phyloP scores from a whole-genome alignment of 2,329 filamentous ascomycete genomes.

The Elsinoe ampelina region DNA sequence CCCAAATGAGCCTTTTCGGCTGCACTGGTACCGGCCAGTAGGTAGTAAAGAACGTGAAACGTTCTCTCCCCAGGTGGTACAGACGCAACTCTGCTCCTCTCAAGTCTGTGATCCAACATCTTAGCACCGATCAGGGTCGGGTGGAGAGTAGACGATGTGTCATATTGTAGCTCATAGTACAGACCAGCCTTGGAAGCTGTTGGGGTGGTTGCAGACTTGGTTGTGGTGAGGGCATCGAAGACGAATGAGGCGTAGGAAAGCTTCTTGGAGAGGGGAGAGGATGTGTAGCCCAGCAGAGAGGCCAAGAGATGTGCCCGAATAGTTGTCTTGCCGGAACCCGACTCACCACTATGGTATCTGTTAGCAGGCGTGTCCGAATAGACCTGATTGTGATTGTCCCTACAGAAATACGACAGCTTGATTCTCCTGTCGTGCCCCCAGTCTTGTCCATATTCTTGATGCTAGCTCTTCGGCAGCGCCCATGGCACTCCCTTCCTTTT shows the following conservation, averaged over 20 bases:
- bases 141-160: conserved; percentile 73
- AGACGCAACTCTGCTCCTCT: conserved; percentile 80
- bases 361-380: conserved; percentile 6
- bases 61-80: conserved; percentile 94
- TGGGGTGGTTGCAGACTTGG: conserved; percentile 90
- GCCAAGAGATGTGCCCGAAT: conserved; percentile 81
- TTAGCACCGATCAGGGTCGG: conserved; percentile 90
- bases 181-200: conserved; percentile 93
- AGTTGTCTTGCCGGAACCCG: conserved; percentile 91
- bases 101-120: conserved; percentile 83
- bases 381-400: conserved; percentile 32
- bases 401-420: conserved; percentile 90
- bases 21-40: conserved; percentile 80
- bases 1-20: conserved; percentile 83
- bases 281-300: conserved; percentile 77
- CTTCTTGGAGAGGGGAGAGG: conserved; percentile 86
- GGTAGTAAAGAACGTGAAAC: conserved; percentile 93
- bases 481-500: conserved; percentile 83
- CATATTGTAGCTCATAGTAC: conserved; percentile 94
- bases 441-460: conserved; percentile 69
- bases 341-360: conserved; percentile 63
- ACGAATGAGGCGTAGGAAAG: conserved; percentile 88
- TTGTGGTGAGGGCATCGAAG: conserved; percentile 93
- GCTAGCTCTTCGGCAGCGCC: conserved; percentile 89
- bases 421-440: conserved; percentile 84